Percentiles rank a stretch among this genome's conserved stretches.
Conservation (phyloP, 192 early-diverging fungal genomes). For the Coemansia sp. region DNA sequence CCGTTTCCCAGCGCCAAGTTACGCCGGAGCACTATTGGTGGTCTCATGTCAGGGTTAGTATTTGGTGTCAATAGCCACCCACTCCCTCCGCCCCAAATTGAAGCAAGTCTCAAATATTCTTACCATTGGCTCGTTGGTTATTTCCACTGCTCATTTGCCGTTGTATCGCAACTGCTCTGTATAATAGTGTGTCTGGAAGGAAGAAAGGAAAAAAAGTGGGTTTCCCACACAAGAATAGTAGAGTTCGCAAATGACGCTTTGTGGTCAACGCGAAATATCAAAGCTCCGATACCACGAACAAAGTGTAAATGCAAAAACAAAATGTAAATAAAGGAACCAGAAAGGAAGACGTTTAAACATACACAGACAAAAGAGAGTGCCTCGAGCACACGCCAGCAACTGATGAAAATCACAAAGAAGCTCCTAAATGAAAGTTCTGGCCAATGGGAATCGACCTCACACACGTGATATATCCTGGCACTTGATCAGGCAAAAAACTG, state of each 20-base stretch:
- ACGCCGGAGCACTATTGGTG: constrained; percentile 7
- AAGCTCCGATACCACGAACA: not conserved
- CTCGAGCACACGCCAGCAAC: not conserved
- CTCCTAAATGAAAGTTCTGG: not conserved
- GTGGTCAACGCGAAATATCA: not conserved
- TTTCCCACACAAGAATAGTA: not conserved
- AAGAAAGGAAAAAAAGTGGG: not conserved
- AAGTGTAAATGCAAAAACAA: not conserved
- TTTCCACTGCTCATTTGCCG: constrained; percentile 22
- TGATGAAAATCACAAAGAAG: not conserved
- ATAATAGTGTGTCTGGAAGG: not conserved
- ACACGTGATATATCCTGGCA: not conserved
- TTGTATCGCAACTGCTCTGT: not conserved
- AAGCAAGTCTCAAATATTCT: not conserved
- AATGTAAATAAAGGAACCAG: not conserved
- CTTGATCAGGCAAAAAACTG: not conserved
- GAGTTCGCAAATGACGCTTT: not conserved
- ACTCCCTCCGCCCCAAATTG: not conserved
- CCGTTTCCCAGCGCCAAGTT: constrained; percentile 8
- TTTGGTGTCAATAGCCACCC: not conserved
- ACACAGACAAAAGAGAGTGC: not conserved
- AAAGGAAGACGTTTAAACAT: not conserved
- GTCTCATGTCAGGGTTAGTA: constrained; percentile 4
- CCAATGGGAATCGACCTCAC: not conserved
- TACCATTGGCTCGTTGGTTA: constrained; percentile 46